These are phyloP conservation scores for Mrakia blollopis DNA, from an alignment of 768 basidiomycete genomes.

Conservation along the genomic window DNA sequence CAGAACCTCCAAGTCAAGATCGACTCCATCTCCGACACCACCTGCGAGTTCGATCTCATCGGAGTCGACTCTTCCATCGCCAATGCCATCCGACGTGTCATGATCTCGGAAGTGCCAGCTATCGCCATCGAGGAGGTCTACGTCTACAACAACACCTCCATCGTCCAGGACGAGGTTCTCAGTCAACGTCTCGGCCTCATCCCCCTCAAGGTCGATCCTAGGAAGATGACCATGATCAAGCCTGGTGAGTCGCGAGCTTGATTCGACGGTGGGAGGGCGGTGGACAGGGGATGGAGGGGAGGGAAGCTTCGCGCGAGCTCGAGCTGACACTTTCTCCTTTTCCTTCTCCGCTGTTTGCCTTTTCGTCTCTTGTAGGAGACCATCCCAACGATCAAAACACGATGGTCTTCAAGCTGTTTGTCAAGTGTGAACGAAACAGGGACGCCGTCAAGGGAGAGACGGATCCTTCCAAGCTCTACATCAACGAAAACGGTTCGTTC, in stretches of 20 bases:
- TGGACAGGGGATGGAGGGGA: neutral
- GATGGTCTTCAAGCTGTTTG: slow-evolving; percentile 72
- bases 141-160: slow-evolving; percentile 88
- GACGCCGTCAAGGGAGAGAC: slow-evolving; percentile 55
- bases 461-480: slow-evolving; percentile 62
- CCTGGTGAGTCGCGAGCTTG: slow-evolving; percentile 35
- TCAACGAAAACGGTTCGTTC: slow-evolving; percentile 56
- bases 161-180: slow-evolving; percentile 89
- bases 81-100: slow-evolving; percentile 84
- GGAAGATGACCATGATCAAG: slow-evolving; percentile 52
- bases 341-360: neutral
- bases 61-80: slow-evolving; percentile 95
- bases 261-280: neutral
- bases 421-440: slow-evolving; percentile 61
- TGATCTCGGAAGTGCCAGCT: slow-evolving; percentile 92
- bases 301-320: neutral
- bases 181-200: slow-evolving; percentile 87
- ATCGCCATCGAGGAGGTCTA: slow-evolving; percentile 86
- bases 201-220: slow-evolving; percentile 81
- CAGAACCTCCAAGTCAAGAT: slow-evolving; percentile 70
- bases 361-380: slow-evolving; percentile 47
- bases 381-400: slow-evolving; percentile 83
- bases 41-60: slow-evolving; percentile 89
- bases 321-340: neutral
- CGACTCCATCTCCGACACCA: slow-evolving; percentile 70